These are phyloP conservation scores for Ogataea salicorniae DNA, from an alignment of 805 yeast species.

Conservation along the genomic window DNA sequence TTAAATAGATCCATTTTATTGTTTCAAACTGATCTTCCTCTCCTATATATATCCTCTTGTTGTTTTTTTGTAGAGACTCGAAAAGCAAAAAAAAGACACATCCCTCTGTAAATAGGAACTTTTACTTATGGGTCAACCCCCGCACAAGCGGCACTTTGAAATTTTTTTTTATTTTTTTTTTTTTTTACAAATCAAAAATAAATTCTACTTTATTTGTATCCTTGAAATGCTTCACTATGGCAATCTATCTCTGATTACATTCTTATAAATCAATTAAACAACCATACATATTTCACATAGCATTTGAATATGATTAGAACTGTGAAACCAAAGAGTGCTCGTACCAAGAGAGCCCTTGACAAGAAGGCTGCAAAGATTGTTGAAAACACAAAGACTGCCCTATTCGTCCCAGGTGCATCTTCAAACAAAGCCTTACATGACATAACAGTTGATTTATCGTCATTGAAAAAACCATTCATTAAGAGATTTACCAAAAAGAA, in stretches of 20 bases:
- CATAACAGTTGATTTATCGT: conserved; percentile 81
- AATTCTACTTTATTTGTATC: background rate
- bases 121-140: conserved; percentile 7
- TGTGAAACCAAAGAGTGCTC: conserved; percentile 86
- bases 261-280: background rate
- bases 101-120: conserved; percentile 3
- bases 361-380: conserved; percentile 82
- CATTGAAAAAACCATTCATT: conserved; percentile 84
- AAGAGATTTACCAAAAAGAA: conserved; percentile 87
- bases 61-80: too few relatives aligned
- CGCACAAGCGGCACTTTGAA: background rate
- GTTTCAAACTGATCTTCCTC: background rate
- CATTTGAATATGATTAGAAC: conserved; percentile 35
- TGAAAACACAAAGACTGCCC: conserved; percentile 85
- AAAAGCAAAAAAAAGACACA: too few relatives aligned
- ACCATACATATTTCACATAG: background rate
- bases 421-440: conserved; percentile 78
- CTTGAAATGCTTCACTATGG: background rate
- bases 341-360: conserved; percentile 91
- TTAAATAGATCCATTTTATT: background rate
- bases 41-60: background rate
- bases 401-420: conserved; percentile 86
- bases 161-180: conserved; percentile 6
- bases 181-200: background rate
- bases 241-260: background rate